Evolutionary conservation across 2,329 filamentous ascomycete species (phyloP).

Genomic region (Phialemonium atrogriseum): DNA sequence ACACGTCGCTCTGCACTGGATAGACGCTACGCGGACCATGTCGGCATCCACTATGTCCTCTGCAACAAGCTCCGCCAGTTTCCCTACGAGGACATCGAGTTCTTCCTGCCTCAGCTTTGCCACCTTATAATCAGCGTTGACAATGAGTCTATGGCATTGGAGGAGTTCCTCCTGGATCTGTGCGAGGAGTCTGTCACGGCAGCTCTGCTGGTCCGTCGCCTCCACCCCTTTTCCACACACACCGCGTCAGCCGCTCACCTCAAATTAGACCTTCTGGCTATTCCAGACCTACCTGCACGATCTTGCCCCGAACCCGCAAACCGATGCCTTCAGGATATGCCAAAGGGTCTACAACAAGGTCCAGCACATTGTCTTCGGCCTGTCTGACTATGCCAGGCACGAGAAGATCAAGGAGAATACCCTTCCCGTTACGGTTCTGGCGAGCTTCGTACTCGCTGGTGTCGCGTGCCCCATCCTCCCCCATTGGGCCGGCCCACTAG

Average conservation of each 20-base stretch:
- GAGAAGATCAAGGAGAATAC: conserved; percentile 78
- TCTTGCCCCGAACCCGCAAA: conserved; percentile 65
- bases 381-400: conserved; percentile 57
- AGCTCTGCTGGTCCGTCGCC: conserved; percentile 61
- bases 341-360: conserved; percentile 81
- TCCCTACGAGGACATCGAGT: conserved; percentile 85
- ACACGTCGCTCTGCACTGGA: conserved; percentile 4
- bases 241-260: conserved; percentile 1
- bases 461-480: conserved; percentile 67
- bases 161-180: conserved; percentile 78
- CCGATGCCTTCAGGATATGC: conserved; percentile 72
- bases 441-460: conserved; percentile 71
- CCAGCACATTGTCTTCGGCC: conserved; percentile 77
- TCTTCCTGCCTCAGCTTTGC: conserved; percentile 82
- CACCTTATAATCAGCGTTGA: conserved; percentile 82
- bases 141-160: conserved; percentile 85
- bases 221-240: conserved; percentile 5
- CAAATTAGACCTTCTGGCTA: conserved; percentile 74
- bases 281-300: conserved; percentile 85
- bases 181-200: conserved; percentile 84
- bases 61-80: conserved; percentile 86
- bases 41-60: conserved; percentile 82
- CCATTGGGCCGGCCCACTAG: conserved; percentile 71
- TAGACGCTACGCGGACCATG: conserved; percentile 82
- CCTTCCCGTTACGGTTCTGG: conserved; percentile 70